Base-by-base conservation (phyloP, 2,329 filamentous ascomycete genomes). In the Coniosporium tulheliwenetii region DNA sequence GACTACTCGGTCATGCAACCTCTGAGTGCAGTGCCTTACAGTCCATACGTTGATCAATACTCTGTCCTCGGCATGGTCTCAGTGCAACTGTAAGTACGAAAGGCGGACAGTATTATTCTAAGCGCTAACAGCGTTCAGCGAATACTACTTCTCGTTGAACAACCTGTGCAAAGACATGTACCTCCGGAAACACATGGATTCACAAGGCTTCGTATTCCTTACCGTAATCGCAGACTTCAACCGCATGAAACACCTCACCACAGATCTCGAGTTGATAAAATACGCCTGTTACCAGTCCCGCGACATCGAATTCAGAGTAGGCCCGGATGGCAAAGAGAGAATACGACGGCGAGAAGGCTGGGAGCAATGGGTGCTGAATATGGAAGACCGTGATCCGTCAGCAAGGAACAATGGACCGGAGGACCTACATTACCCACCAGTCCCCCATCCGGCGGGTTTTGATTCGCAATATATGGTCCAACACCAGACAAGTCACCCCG, bases 91-190 rank as follows among this genome's bases (percentile, higher is more conserved):
- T 73, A 66, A 57, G 67, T 56, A 40, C 39, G n/a, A 31, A 13
- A 29, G 30, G 10, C 12, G 12, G 2, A 29, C 32, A 34, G 12
- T 39, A 7, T 14, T 10, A 9, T 16, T 42, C 35, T n/a, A 37
- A 42, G 31, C 31, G 41, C 57, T 63, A 55, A 65, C 46, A 35
- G 12, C 56, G 47, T 65, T 72, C 54, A 73, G 86, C 32, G 85
- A 94, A 53, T 98, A 95, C 66, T 98, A 98, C 62, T 94, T 98
- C 63, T 96, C 89, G 0, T 74, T 94, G 26, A 84, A 95, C 54
- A 98, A 98, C 57, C 71, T 96, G 39, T 83, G 85, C 70, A 95
- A 94, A 62, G 91, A 98, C 54, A 71, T 84, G 53, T 96, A 78
- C 60, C 70, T 98, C 44, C 80, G 91, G 43, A 79, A 76, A 52